Evolutionary conservation across 768 basidiomycete species (phyloP).

Genomic region (Boletus huronensis): DNA sequence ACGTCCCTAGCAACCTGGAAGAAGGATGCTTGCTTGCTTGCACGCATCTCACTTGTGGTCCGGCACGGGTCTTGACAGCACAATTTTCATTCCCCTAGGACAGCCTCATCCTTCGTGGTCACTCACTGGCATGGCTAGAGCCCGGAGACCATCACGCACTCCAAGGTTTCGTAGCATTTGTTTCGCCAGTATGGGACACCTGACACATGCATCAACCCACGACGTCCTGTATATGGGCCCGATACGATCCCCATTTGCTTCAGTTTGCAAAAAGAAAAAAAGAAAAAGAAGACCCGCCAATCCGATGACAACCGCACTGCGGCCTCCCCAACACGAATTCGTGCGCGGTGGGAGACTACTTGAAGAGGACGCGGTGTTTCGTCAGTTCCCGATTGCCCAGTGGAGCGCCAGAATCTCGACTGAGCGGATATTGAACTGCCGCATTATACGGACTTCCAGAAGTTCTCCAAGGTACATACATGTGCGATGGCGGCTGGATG

Average conservation of each 20-base stretch:
- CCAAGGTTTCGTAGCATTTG: slow-evolving; percentile 4
- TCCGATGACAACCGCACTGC: slow-evolving; percentile 8
- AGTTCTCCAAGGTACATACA: slow-evolving; percentile 17
- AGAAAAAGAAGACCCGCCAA: not conserved
- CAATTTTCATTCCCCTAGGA: slow-evolving; percentile 25
- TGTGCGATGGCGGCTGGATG: slow-evolving; percentile 15
- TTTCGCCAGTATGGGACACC: slow-evolving; percentile 8
- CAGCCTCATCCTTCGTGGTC: slow-evolving; percentile 15
- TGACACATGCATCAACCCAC: slow-evolving; percentile 19
- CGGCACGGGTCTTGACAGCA: slow-evolving; percentile 1
- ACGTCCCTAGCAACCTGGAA: slow-evolving; percentile 11
- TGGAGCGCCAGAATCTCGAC: slow-evolving; percentile 30
- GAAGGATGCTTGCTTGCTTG: slow-evolving; percentile 8
- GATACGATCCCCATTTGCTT: slow-evolving; percentile 6
- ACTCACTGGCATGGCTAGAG: not conserved
- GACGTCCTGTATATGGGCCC: slow-evolving; percentile 3
- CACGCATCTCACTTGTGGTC: slow-evolving; percentile 21
- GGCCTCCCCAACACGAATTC: slow-evolving; percentile 4
- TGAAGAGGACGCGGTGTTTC: slow-evolving; percentile 14
- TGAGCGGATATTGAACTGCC: slow-evolving; percentile 33
- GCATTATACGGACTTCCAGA: slow-evolving; percentile 27
- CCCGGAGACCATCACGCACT: slow-evolving; percentile 7
- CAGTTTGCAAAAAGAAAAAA: slow-evolving; percentile 1
- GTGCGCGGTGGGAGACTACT: slow-evolving; percentile 13
- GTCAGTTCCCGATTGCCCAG: slow-evolving; percentile 8